Base-by-base conservation (phyloP, 148 eudicot genomes). In the Camellia japonica region DNA sequence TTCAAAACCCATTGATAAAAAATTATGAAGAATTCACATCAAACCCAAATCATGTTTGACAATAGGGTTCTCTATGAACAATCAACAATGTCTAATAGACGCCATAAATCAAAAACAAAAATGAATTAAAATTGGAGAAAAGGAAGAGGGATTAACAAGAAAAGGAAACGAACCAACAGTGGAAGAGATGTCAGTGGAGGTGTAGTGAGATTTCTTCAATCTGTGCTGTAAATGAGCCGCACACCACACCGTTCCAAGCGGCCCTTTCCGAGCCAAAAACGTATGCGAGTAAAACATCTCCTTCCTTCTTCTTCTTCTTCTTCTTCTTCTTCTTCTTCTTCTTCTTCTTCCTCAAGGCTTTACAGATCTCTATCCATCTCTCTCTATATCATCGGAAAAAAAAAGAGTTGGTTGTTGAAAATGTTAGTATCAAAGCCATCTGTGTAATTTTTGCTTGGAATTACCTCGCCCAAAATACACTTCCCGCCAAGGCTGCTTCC, bases 191-290 rank as follows among this genome's bases (percentile, higher is more conserved):
- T 95, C 84, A 18, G 95, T 93, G 78, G 94, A 81, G 72, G 89
- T 81, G 80, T 86, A 87, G 41, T 93, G 94, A 44, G 96, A 86
- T 68, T 95, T 95, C 87, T 82, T 89, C 83, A 95, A 96, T 59
- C 73, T 90, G 82, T 89, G 87, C 76, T 95, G 94, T 64, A 95
- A n/a, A 87, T 95, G 98, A 7, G 98, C 97, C 13, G 90, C 90
- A 46, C 90, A 88, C 90, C 90, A 88, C 7, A 88, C 90, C 0
- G 88, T 88, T 8, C 90, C 90, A 15, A 88, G 69, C 7, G 90
- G 88, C 16, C 90, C 90, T 59, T 88, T 88, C 73, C 83, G 78
- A 42, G 88, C 90, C 82, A 88, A 80, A n/a, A 88, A 74, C 42
- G 86, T 83, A 46, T 88, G 86, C 71, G 90, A 88, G 76, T 88